Evolutionary conservation across 2,329 filamentous ascomycete species (phyloP).

Genomic region (Monilinia polystroma): DNA sequence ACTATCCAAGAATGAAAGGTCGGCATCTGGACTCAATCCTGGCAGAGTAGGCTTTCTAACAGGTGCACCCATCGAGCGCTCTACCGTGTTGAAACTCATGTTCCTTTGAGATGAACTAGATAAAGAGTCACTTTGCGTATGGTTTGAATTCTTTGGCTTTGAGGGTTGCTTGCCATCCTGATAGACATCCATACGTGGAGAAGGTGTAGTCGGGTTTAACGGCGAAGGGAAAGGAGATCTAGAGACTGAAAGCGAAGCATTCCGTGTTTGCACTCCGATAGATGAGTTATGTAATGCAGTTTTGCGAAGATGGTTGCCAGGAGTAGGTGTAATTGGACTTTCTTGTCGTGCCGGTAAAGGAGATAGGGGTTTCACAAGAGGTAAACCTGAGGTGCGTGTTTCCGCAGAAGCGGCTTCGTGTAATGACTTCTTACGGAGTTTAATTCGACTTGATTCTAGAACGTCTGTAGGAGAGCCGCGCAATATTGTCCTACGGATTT

Average conservation of each 20-base stretch:
- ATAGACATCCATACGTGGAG: neutral
- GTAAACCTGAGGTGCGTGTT: neutral
- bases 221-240: neutral
- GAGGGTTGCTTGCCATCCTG: neutral
- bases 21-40: neutral
- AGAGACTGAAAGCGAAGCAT: neutral
- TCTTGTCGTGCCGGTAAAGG: neutral
- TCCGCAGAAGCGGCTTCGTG: no score
- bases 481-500: neutral
- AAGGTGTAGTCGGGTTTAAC: neutral
- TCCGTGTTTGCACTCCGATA: neutral
- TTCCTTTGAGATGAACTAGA: neutral
- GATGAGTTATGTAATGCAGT: slow-evolving; percentile 6
- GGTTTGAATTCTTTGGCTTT: neutral
- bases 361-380: neutral
- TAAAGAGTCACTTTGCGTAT: neutral
- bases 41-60: neutral
- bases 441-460: neutral
- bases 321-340: neutral
- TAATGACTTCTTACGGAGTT: neutral
- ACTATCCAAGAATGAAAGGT: slow-evolving; percentile 20
- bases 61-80: neutral
- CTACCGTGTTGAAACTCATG: neutral
- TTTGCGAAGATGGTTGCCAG: neutral
- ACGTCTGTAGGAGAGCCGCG: neutral